Evolutionary conservation across 805 yeast genomes (phyloP), one percentile per base, ranked within the genome.

Genomic region (Wilhelminamyces savonicus): DNA sequence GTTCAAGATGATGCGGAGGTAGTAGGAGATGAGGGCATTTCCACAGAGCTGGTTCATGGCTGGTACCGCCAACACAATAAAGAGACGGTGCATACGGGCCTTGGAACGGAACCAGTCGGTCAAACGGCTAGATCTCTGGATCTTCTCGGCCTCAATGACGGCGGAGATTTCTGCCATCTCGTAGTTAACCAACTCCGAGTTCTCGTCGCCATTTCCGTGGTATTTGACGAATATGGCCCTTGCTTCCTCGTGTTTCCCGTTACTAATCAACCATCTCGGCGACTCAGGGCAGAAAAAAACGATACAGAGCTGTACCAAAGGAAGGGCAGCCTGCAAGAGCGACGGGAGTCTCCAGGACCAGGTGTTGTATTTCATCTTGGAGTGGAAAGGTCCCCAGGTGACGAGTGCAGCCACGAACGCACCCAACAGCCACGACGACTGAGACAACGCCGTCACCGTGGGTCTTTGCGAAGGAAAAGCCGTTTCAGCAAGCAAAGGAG

Each of bases 261-360:
- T 7, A 5, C 13, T 11, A n/a, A 21, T 21, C 23, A 7, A 11
- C 23, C 23, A 21, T 21, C 23, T 7, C 7, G 23, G 23, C 6
- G 23, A 21, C 23, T 21, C 23, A 5, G 23, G 23, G 13, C 23
- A 6, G 23, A 21, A 21, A n/a, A 21, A 7, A 7, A 13, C 23
- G 23, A 21, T 21, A n/a, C n/a, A n/a, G n/a, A n/a, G n/a, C n/a
- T 40, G 44, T 14, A 40, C 25, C 12, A 34, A 9, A 3, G 44
- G 42, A 24, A 40, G 24, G 4, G 33, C 42, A 17, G 31, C 44
- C 15, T 40, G 44, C 22, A 40, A 23, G 25, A 16, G 38, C 1
- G 44, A 40, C 2, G 44, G 44, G 15, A 40, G 32, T 3, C 35
- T 24, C 44, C 44, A 40, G 26, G 36, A 31, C 14, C 21, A 14